Percentiles rank a stretch among this genome's conserved stretches.
Evolutionary conservation across 495 filamentous ascomycete genomes (phyloP).

Genomic region (Pyrenula aspistea): DNA sequence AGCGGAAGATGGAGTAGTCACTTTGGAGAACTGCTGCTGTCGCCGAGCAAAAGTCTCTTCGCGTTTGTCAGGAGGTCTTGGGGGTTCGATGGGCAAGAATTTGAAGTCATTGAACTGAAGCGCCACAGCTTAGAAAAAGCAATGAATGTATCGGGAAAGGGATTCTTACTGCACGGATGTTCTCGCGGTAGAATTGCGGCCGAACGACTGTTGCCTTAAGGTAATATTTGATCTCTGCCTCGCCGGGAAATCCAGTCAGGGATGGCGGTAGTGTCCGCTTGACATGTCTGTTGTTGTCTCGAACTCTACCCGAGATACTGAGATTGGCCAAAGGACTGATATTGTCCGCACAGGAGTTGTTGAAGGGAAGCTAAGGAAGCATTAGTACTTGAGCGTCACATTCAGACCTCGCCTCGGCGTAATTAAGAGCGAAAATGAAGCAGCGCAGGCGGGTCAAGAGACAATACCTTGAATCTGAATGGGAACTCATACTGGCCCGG

Average conservation of each 20-base stretch:
- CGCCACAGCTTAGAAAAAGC: neutral
- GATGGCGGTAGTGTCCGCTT: conserved; percentile 83
- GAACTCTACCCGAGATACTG: conserved; percentile 41
- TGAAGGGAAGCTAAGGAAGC: conserved; percentile 58
- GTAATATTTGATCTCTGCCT: conserved; percentile 86
- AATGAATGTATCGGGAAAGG: conserved; percentile 2
- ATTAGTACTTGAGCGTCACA: conserved; percentile 4
- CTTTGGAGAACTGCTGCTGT: conserved; percentile 58
- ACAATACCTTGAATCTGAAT: conserved; percentile 68
- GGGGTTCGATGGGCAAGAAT: conserved; percentile 88
- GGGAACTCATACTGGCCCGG: conserved; percentile 78
- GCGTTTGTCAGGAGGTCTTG: conserved; percentile 48
- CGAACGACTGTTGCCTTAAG: conserved; percentile 83
- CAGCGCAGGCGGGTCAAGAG: neutral
- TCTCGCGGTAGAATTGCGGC: conserved; percentile 74
- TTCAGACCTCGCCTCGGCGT: no score
- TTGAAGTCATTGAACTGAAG: conserved; percentile 49
- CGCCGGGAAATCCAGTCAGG: conserved; percentile 63
- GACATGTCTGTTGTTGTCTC: conserved; percentile 50
- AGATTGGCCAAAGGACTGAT: conserved; percentile 47
- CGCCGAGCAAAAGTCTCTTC: conserved; percentile 77
- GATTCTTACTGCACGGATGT: conserved; percentile 53
- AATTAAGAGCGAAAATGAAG: no score
- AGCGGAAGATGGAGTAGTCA: conserved; percentile 21
- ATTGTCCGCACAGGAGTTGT: conserved; percentile 64